These are phyloP conservation scores for Vaccinium vitisidaea DNA, from an alignment of 148 eudicot genomes.

Conservation along the genomic window DNA sequence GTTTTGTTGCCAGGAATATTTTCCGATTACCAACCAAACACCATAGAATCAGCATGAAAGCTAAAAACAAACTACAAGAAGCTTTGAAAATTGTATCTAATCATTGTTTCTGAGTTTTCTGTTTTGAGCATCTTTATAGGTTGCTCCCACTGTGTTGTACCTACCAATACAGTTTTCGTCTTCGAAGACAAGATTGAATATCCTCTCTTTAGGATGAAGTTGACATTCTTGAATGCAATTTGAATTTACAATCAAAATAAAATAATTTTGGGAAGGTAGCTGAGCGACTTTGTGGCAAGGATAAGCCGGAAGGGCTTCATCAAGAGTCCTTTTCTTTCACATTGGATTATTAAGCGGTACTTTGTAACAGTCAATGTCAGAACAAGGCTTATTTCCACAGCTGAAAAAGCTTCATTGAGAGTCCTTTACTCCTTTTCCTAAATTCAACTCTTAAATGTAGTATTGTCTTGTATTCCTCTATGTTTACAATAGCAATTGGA, in stretches of 20 bases:
- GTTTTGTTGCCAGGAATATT: too few relatives aligned
- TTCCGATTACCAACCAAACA: too few relatives aligned
- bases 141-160: neutral
- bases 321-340: neutral
- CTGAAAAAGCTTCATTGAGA: neutral
- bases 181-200: neutral
- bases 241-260: neutral
- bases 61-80: neutral
- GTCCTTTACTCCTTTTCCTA: neutral
- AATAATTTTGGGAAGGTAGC: neutral
- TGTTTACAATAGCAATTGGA: neutral
- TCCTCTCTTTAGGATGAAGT: neutral
- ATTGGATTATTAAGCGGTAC: neutral
- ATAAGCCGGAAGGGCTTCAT: neutral
- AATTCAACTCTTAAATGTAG: neutral
- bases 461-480: neutral
- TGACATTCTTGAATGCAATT: neutral
- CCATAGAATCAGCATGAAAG: neutral
- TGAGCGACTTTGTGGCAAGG: neutral
- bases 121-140: neutral
- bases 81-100: neutral
- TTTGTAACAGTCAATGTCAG: neutral
- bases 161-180: neutral
- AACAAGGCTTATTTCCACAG: neutral
- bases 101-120: neutral